These are phyloP conservation scores for Olyra latifolia DNA, from an alignment of 176 grass and related monocot genomes.

Conservation along the genomic window DNA sequence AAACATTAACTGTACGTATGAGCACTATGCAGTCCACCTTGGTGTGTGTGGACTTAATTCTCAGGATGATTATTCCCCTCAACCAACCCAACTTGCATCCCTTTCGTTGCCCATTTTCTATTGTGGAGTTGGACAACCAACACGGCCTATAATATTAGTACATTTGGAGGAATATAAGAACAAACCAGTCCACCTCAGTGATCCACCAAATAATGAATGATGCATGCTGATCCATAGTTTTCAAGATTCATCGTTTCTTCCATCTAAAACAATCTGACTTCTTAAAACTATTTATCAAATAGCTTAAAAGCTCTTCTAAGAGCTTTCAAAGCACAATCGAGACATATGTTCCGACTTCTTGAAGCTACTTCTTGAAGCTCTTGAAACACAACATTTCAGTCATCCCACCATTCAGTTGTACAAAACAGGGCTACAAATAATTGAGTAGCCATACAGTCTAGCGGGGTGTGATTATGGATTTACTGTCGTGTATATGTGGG, in stretches of 20 bases:
- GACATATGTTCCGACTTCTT: no score
- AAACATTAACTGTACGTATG: slow-evolving; percentile 43
- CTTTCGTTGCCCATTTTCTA: slow-evolving; percentile 37
- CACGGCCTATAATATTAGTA: slow-evolving; percentile 10
- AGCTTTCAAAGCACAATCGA: no score
- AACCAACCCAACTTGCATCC: slow-evolving; percentile 24
- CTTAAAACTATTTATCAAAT: no score
- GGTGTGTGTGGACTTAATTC: slow-evolving; percentile 43
- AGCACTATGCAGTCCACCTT: slow-evolving; percentile 34
- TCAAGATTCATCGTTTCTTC: background rate
- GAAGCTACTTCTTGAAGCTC: no score
- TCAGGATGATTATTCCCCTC: slow-evolving; percentile 22
- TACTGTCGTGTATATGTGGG: background rate
- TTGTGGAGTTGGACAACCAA: slow-evolving; percentile 39
- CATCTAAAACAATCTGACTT: no score
- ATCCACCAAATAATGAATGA: slow-evolving; percentile 20
- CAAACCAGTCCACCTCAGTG: slow-evolving; percentile 21
- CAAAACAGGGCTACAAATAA: no score
- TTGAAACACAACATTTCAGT: no score
- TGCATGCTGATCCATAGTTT: slow-evolving; percentile 1
- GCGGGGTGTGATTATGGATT: background rate
- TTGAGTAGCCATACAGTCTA: background rate
- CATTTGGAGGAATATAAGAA: slow-evolving; percentile 19
- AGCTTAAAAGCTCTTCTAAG: no score
- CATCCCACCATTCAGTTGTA: no score